Evolutionary conservation across 345 rosid genomes (phyloP), one percentile per base, ranked within the genome.

Genomic region (Pistacia integerrima): DNA sequence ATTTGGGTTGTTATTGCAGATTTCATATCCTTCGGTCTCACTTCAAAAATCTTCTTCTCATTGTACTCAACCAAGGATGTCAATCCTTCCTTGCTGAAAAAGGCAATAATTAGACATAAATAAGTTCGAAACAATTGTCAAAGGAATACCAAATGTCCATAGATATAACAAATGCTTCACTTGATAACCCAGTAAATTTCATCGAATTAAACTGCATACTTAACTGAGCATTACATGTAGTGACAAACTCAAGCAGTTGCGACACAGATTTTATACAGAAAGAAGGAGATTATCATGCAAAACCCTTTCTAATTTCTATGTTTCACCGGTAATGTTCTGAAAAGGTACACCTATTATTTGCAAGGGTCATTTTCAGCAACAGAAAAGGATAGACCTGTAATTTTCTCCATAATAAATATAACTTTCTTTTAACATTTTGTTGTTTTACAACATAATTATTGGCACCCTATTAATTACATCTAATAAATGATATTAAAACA

Each of bases 11-110:
- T 96, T 65, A 96, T 83, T 30, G 94, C 88, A 75, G 94, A 75
- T 75, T 92, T 96, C 91, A 94, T 92, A 73, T 94, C 98, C 89
- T 88, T 92, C 78, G 90, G 81, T 78, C 88, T 96, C 78, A 90
- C 92, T 87, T 96, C 98, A 84, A 90, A 89, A 65, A 90, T 87
- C 80, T 94, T 94, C 93, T 94, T 96, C 77, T 90, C 93, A 80
- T 92, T 89, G 87, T 97, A 97, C 82, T 93, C 99, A 58, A 97
- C 99, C 82, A 97, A 81, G 70, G 91, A 83, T 17, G 85, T 60
- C 80, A 97, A 77, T 49, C 98, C 97, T 79, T 82, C 99, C 86
- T 97, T 97, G 85, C 99, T 97, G 87, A 64, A 75, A 81, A 74
- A 48, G 82, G 78, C 36, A 79, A 46, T 36, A 58, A 69, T 66